phyloP scores from a whole-genome alignment of 1,139 yeast species.

The Yamadazyma pseudoaaseri region DNA sequence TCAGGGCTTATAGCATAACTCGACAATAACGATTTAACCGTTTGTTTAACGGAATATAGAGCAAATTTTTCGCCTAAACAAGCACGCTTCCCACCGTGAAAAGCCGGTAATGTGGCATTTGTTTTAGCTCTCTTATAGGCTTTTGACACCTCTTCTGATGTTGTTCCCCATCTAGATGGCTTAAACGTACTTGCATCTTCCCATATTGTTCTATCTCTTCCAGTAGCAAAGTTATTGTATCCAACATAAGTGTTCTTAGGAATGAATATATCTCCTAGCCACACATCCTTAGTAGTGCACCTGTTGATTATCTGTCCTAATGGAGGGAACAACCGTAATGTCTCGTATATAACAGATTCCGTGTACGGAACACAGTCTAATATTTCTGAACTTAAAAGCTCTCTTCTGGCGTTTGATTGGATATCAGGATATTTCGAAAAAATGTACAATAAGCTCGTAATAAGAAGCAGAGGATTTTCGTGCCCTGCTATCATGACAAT shows the following conservation, averaged over 20 bases:
- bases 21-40: constrained; percentile 34
- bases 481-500: constrained; percentile 62
- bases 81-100: constrained; percentile 62
- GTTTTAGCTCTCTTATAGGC: constrained; percentile 46
- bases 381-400: neutral
- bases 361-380: constrained; percentile 17
- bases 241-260: constrained; percentile 60
- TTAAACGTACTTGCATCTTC: constrained; percentile 42
- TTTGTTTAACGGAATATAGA: constrained; percentile 41
- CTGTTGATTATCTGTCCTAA: constrained; percentile 59
- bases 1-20: constrained; percentile 36
- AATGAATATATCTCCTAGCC: constrained; percentile 44
- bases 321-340: constrained; percentile 56
- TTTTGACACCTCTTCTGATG: constrained; percentile 31
- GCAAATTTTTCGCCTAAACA: constrained; percentile 65
- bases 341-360: constrained; percentile 45
- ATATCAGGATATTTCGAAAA: constrained; percentile 39
- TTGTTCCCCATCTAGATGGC: constrained; percentile 59
- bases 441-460: constrained; percentile 48
- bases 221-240: constrained; percentile 56
- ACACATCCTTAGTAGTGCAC: constrained; percentile 33
- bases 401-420: constrained; percentile 33
- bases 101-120: constrained; percentile 47
- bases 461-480: constrained; percentile 57
- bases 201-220: constrained; percentile 51